Evolutionary conservation across 2,329 filamentous ascomycete genomes (phyloP).

Genomic region (Penicillium sp.): DNA sequence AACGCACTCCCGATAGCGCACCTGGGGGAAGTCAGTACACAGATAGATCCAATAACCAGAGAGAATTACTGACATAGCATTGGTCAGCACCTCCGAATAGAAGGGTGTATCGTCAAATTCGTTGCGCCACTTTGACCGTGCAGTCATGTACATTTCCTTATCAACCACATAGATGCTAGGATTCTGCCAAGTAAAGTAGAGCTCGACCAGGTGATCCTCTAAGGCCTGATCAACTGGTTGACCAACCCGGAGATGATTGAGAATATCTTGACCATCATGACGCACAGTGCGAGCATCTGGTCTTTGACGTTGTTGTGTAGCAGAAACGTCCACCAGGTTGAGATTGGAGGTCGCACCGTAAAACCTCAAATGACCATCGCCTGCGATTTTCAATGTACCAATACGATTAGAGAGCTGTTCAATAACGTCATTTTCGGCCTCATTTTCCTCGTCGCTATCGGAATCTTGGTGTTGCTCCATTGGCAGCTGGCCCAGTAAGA

Average conservation of each 20-base stretch:
- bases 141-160: constrained; percentile 41
- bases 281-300: constrained; percentile 41
- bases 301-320: constrained; percentile 33
- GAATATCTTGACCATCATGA: constrained; percentile 40
- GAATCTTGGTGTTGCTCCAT: constrained; percentile 27
- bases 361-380: constrained; percentile 46
- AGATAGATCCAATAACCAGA: not conserved
- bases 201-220: constrained; percentile 46
- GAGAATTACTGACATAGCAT: constrained; percentile 36
- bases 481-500: constrained; percentile 20
- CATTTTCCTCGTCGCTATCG: constrained; percentile 40
- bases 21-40: constrained; percentile 23
- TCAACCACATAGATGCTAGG: constrained; percentile 49
- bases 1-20: constrained; percentile 46
- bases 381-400: constrained; percentile 45
- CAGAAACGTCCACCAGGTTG: constrained; percentile 42
- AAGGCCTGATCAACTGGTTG: constrained; percentile 42
- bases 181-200: constrained; percentile 53
- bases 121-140: constrained; percentile 36
- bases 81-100: constrained; percentile 43
- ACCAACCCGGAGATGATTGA: constrained; percentile 44
- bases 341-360: constrained; percentile 49
- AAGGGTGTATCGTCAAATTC: constrained; percentile 41
- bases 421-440: constrained; percentile 43
- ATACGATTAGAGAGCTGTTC: constrained; percentile 46